phyloP scores from a whole-genome alignment of 1,284 basidiomycete genomes.

The Xerocomus minutiporus region DNA sequence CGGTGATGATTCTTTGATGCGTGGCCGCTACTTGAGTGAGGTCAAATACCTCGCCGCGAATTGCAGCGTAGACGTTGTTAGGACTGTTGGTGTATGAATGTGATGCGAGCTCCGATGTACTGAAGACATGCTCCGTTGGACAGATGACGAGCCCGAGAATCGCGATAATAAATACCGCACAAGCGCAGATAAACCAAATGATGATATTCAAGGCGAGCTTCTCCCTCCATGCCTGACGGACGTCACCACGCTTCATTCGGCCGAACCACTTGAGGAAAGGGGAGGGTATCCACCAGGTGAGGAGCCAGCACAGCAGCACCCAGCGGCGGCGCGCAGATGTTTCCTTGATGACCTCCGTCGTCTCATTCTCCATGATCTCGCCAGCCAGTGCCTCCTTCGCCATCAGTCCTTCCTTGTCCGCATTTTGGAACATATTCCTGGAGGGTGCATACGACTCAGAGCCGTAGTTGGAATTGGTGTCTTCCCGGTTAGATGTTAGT shows the following conservation, averaged over 20 bases:
- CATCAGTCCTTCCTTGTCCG: conserved; percentile 65
- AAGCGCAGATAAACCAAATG: conserved; percentile 91
- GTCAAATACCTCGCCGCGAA: conserved; percentile 94
- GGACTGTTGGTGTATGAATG: conserved; percentile 66
- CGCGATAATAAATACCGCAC: conserved; percentile 90
- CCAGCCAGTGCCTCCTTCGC: conserved; percentile 80
- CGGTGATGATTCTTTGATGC: conserved; percentile 67
- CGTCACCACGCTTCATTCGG: conserved; percentile 90
- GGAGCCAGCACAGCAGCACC: conserved; percentile 84
- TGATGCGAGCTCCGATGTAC: conserved; percentile 65
- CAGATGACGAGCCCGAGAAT: conserved; percentile 88
- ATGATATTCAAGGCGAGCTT: conserved; percentile 94
- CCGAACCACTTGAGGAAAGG: conserved; percentile 68
- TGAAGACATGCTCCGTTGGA: conserved; percentile 91
- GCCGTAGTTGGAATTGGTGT: conserved; percentile 74
- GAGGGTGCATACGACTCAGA: conserved; percentile 92
- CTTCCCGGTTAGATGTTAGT: conserved; percentile 71
- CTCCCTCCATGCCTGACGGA: conserved; percentile 96
- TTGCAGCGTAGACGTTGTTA: conserved; percentile 74
- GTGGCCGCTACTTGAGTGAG: conserved; percentile 55
- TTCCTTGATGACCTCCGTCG: conserved; percentile 82
- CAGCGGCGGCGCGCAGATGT: conserved; percentile 77
- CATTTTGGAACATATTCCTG: conserved; percentile 88
- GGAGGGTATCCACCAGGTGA: conserved; percentile 90
- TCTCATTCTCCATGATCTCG: conserved; percentile 80